A percentile compares a stretch with the other conserved stretches of the same genome.
phyloP scores from a whole-genome alignment of 345 rosid genomes.

The Melaleuca alternifolia region DNA sequence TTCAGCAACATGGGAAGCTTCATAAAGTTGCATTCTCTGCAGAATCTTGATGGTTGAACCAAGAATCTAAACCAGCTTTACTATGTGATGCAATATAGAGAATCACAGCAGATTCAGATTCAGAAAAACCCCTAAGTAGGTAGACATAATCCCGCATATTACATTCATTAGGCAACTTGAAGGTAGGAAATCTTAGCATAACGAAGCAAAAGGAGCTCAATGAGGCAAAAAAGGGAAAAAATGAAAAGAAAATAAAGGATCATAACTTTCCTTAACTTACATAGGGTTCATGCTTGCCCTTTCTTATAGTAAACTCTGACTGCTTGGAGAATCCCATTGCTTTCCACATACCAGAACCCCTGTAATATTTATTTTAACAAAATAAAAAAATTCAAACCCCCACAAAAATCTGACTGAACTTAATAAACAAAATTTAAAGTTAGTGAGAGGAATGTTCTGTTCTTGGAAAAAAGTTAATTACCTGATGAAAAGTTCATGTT shows the following conservation, averaged over 20 bases:
- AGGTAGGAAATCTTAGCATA: background rate
- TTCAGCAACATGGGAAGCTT: background rate
- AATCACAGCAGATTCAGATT: background rate
- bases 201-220: background rate
- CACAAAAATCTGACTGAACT: background rate
- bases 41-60: background rate
- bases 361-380: background rate
- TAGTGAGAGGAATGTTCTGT: background rate
- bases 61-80: background rate
- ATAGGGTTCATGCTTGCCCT: background rate
- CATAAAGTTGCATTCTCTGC: background rate
- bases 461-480: background rate
- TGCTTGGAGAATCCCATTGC: background rate
- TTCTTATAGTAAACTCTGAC: background rate
- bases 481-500: slow-evolving; percentile 23
- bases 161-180: background rate
- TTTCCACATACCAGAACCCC: background rate
- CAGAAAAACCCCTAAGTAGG: background rate
- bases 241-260: background rate
- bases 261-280: background rate
- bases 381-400: background rate
- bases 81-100: background rate
- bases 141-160: background rate
- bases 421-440: background rate
- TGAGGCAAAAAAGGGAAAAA: background rate